Evolutionary conservation across 2,329 filamentous ascomycete species (phyloP), one percentile per base, ranked within the genome.

Genomic region (Fusarium napiforme): DNA sequence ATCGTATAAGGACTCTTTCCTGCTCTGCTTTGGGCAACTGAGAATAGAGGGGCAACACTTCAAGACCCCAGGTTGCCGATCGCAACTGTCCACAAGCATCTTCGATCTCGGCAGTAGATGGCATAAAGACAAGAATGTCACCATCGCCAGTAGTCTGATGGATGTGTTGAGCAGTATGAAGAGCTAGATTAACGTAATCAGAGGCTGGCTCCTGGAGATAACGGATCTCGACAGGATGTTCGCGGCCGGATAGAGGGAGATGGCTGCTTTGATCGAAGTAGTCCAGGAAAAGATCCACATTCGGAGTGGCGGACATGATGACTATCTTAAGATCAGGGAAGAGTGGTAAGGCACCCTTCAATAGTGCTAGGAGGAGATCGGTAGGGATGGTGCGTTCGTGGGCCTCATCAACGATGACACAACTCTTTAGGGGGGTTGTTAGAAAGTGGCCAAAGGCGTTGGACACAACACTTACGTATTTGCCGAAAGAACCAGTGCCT

Each of bases 11-110:
- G 98, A 71, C 98, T 97, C 61, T 89, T 89, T 78, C 92, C 96
- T 79, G 97, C 95, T 85, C 95, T 81, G 98, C 96, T 74, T 91
- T 94, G 0, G 96, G 95, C 30, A 98, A 87, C 2, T 95, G 93
- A 67, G 95, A 96, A 79, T 98, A 98, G 28, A 98, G 95, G 0
- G 96, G 96, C 15, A 98, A 85, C 69, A 98, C 95, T 66, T 97
- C 88, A 3, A 98, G 87, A 59, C 98, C 95, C 30, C 16, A 23
- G 21, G 53, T 34, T 26, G 53, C 53, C 12, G 28, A 26, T 47
- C 55, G 39, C n/a, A 58, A 32, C 23, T 58, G 30, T 34, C 18
- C 40, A n/a, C 55, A 58, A 47, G 55, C 40, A 47, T 26, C n/a
- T 23, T 58, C 55, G 10, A 58, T 58, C 28, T 58, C 55, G 23